Evolutionary conservation across 805 yeast species (phyloP), one percentile per base, ranked within the genome.

Genomic region (Metschnikowia drakensbergensis): DNA sequence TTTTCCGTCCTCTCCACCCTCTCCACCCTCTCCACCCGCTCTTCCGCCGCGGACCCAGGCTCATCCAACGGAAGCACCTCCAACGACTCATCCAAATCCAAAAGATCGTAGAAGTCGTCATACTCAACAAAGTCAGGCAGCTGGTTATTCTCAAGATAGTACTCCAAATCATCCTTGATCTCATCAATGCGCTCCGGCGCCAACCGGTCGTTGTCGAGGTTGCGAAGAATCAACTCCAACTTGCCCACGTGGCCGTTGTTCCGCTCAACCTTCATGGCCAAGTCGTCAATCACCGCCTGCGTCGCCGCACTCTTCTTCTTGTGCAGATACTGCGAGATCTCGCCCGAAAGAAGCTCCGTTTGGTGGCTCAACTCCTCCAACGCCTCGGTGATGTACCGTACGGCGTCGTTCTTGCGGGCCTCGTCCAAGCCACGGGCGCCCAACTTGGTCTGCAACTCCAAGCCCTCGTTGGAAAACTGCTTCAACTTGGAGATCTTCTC

Each of bases 101-200:
- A 76, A 51, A 83, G 88, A 57, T 94, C 97, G 67, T 92, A 94
- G 52, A 92, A 80, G 10, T 88, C 90, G 58, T 91, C 97, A 66
- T 92, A 96, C 61, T 90, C 97, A 31, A 91, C 85, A 65, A 90
- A 92, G 60, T 91, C 96, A 4, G 83, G 91, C 48, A 90, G 97
- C 66, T 86, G 94, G 62, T 92, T 92, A 54, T 89, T 86, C 58
- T 94, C 98, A 29, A 94, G 94, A 65, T 88, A 91, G 69, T 94
- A 92, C 57, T 81, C 87, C 64, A 92, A 86, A 65, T 92, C 98
- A 46, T 92, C 98, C 62, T 84, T 83, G 49, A 89, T 80, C 23
- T 77, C 84, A 58, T 84, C 84, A 7, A 92, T 81, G 45, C 80
- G 79, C 17, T 86, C 95, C 2, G 90, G 85, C 33, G 84, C 89